Conservation (phyloP, 345 rosid genomes). For the Eucalyptus virginea region DNA sequence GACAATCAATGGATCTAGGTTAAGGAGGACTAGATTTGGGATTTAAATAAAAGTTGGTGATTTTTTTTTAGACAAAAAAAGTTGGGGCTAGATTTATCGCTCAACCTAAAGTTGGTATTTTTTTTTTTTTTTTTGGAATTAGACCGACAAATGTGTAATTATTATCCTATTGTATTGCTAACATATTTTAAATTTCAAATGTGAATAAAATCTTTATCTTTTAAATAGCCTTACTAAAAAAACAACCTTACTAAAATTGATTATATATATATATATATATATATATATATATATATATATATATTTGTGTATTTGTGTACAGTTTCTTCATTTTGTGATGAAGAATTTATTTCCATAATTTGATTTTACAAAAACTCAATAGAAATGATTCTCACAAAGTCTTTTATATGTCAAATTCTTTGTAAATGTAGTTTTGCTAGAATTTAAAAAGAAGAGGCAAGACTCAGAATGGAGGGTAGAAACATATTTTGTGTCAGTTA, state of each 20-base stretch:
- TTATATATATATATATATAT: no score
- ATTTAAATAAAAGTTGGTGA: no score
- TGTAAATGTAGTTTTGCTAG: neutral
- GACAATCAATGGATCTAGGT: no score
- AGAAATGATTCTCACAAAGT: neutral
- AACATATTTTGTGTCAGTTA: neutral
- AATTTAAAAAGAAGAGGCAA: neutral
- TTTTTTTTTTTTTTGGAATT: no score
- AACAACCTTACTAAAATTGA: neutral
- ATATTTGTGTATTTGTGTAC: neutral
- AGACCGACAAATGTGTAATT: no score
- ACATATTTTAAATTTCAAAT: no score
- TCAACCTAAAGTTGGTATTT: no score
- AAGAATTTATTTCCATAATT: neutral
- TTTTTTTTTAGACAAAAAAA: no score
- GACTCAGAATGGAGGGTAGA: neutral
- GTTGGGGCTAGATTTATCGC: rapidly evolving
- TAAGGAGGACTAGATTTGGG: no score
- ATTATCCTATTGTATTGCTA: no score
- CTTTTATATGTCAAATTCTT: neutral
- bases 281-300: no score
- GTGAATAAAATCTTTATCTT: no score
- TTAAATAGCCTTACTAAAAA: neutral
- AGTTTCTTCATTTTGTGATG: neutral
- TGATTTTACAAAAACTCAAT: neutral